Evolutionary conservation across 2,329 filamentous ascomycete genomes (phyloP), one percentile per base, ranked within the genome.

Genomic region (Trichoderma sp.): DNA sequence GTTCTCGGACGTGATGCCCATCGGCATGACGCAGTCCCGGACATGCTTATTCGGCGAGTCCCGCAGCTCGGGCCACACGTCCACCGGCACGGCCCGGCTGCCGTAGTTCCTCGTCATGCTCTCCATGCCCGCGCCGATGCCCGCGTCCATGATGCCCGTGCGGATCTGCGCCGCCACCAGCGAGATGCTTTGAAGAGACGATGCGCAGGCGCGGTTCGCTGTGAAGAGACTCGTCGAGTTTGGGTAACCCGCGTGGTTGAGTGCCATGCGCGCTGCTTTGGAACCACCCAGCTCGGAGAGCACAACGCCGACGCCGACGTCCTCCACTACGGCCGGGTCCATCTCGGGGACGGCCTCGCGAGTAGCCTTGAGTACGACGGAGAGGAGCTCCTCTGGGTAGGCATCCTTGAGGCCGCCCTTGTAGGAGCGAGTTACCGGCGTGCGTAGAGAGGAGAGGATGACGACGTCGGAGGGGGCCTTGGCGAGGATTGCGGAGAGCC

Each of bases 91-190:
- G n/a, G 94, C 94, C 69, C 89, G 84, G 31, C 84, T 88, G 63
- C 90, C 94, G 80, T 97, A 97, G 81, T 97, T 97, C 73, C 91
- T 83, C 72, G 93, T 97, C 94, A 97, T 97, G 82, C 91, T 95
- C 86, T 97, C 94, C 92, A 96, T 97, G 35, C 94, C 94, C 2
- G 92, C 94, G 11, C 90, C 94, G 71, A 97, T 88, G 70, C 93
- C 94, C 0, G 86, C 84, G 71, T 89, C 87, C 63, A 95, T 91
- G 74, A 88, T 86, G 1, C 92, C 93, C 0, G 87, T 84, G n/a
- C 88, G 86, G 74, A 97, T 96, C 71, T 90, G 86, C 69, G 91
- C 89, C 5, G 92, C 91, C 3, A 97, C 84, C 16, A 85, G 82
- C 1, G 93, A 91, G 62, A 97, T 91, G 31, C 91, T 90, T 74